A percentile compares a stretch with the other conserved stretches of the same genome.
Conservation (phyloP, 768 basidiomycete genomes). For the Mycena albidolilacea region DNA sequence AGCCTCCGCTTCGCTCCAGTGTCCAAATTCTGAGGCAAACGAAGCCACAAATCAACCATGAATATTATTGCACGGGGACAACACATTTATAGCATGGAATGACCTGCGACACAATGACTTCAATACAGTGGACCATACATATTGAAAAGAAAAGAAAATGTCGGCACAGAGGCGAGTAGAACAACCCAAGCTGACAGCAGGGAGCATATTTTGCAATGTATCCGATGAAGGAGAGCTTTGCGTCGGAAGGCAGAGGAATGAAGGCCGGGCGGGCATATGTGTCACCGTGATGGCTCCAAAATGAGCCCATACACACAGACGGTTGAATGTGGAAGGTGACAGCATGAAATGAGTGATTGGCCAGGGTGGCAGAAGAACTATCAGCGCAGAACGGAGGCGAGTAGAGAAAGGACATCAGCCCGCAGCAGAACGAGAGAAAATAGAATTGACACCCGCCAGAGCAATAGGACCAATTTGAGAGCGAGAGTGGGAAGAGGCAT, state of each 20-base stretch:
- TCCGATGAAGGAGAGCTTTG: slow-evolving; percentile 1
- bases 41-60: neutral
- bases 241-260: neutral
- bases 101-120: neutral
- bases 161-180: neutral
- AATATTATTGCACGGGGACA: neutral
- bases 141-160: neutral
- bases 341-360: too few species aligned
- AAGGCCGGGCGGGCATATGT: slow-evolving; percentile 1
- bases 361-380: too few species aligned
- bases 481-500: neutral
- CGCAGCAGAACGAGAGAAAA: neutral
- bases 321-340: too few species aligned
- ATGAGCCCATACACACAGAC: neutral
- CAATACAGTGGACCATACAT: neutral
- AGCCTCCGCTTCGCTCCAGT: slow-evolving; percentile 1
- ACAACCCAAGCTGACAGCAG: slow-evolving; percentile 3
- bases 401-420: too few species aligned
- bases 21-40: neutral
- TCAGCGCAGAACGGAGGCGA: too few species aligned
- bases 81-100: neutral
- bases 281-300: neutral
- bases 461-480: slow-evolving; percentile 1
- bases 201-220: neutral
- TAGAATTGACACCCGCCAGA: neutral